These are phyloP conservation scores for Fusarium keratoplasticum DNA, from an alignment of 2,329 filamentous ascomycete genomes.

Conservation along the genomic window DNA sequence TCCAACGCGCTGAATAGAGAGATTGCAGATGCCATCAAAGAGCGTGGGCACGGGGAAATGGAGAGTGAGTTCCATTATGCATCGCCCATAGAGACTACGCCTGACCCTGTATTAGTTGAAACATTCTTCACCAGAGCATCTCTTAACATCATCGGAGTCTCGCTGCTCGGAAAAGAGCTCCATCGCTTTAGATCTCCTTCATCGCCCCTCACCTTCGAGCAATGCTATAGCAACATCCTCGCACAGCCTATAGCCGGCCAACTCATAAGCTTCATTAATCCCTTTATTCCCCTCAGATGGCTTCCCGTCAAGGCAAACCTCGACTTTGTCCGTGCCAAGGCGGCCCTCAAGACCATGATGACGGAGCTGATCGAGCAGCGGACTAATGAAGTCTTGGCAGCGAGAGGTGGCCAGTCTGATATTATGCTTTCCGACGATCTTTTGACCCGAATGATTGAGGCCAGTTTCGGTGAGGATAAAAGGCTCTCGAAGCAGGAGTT, in stretches of 20 bases:
- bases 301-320: constrained; percentile 15
- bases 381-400: background rate
- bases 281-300: constrained; percentile 19
- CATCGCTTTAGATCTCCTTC: constrained; percentile 14
- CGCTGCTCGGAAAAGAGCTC: constrained; percentile 6
- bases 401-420: background rate
- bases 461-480: constrained; percentile 7
- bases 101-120: background rate
- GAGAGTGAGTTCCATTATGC: background rate
- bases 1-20: constrained; percentile 3
- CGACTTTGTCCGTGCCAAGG: constrained; percentile 18
- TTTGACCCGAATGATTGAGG: constrained; percentile 28
- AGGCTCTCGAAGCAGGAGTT: constrained; percentile 23
- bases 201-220: constrained; percentile 11
- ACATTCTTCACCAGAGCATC: constrained; percentile 1
- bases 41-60: background rate
- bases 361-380: constrained; percentile 17
- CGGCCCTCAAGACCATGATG: constrained; percentile 19
- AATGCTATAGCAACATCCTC: constrained; percentile 18
- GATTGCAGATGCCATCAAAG: background rate
- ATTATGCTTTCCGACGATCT: constrained; percentile 13
- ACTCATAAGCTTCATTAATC: constrained; percentile 24
- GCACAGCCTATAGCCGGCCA: constrained; percentile 13
- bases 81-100: background rate
- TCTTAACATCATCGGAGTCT: constrained; percentile 21